Conservation (phyloP, 305 asterid species). For the Fraxinus sp. region DNA sequence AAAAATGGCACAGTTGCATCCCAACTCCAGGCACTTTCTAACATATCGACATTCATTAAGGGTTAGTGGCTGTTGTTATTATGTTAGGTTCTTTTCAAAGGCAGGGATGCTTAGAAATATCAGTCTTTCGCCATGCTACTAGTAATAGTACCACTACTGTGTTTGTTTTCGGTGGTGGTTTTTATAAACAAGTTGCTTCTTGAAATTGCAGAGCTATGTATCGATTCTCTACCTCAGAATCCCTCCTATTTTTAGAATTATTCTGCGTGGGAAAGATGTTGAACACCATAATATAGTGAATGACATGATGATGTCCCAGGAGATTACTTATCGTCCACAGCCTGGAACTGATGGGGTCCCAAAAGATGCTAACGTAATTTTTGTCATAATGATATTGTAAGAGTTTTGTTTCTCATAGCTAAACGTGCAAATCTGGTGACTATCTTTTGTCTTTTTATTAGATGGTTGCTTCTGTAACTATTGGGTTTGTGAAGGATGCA, state of each 20-base stretch:
- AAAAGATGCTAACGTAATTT: slow-evolving; percentile 61
- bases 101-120: background rate
- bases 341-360: slow-evolving; percentile 67
- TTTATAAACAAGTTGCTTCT: slow-evolving; percentile 15
- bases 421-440: slow-evolving; percentile 16
- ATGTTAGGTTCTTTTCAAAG: slow-evolving; percentile 7
- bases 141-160: background rate
- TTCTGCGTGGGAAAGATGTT: slow-evolving; percentile 86
- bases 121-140: background rate
- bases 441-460: slow-evolving; percentile 31
- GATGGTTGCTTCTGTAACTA: slow-evolving; percentile 87
- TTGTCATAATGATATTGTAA: slow-evolving; percentile 3
- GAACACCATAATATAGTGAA: slow-evolving; percentile 92
- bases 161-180: background rate
- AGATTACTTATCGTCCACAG: slow-evolving; percentile 87
- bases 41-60: slow-evolving; percentile 90
- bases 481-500: slow-evolving; percentile 98
- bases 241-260: slow-evolving; percentile 76
- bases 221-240: slow-evolving; percentile 91
- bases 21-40: slow-evolving; percentile 92
- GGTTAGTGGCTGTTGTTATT: slow-evolving; percentile 46
- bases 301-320: slow-evolving; percentile 98
- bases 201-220: slow-evolving; percentile 75
- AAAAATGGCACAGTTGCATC: slow-evolving; percentile 76
- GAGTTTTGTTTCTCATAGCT: slow-evolving; percentile 9